These are phyloP conservation scores for Oryza australiensis DNA, from an alignment of 176 grass and related monocot species.

Conservation along the genomic window DNA sequence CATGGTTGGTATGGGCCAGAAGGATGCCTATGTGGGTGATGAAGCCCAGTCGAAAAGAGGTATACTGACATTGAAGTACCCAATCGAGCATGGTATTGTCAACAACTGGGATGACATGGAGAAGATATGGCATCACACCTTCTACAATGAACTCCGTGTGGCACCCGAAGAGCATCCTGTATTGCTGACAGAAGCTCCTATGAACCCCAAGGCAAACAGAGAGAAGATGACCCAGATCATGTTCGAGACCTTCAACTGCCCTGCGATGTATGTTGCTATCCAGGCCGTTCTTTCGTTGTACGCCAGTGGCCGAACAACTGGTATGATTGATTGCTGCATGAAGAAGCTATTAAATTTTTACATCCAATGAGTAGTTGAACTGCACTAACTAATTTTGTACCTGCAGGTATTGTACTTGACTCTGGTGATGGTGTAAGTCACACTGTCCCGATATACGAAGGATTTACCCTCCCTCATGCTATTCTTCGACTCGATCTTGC, in stretches of 20 bases:
- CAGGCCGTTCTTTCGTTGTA: slow-evolving; percentile 90
- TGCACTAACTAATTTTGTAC: not conserved
- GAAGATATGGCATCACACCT: slow-evolving; percentile 94
- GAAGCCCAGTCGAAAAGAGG: slow-evolving; percentile 91
- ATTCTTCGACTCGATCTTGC: slow-evolving; percentile 82
- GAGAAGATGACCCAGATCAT: slow-evolving; percentile 98
- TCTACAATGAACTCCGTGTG: slow-evolving; percentile 86
- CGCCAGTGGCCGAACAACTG: slow-evolving; percentile 77
- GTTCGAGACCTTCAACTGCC: slow-evolving; percentile 85
- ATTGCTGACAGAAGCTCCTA: slow-evolving; percentile 70
- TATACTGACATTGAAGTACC: slow-evolving; percentile 85
- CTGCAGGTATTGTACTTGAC: slow-evolving; percentile 72
- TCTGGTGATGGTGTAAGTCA: slow-evolving; percentile 90
- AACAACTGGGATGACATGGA: slow-evolving; percentile 95
- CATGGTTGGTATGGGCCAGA: slow-evolving; percentile 95
- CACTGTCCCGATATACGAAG: slow-evolving; percentile 89
- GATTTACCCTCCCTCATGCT: slow-evolving; percentile 75
- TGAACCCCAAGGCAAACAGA: slow-evolving; percentile 89
- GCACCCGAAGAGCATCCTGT: slow-evolving; percentile 84
- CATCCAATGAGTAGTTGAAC: not conserved
- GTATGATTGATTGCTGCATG: slow-evolving; percentile 32
- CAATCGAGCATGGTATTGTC: slow-evolving; percentile 85
- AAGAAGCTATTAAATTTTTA: slow-evolving; percentile 1
- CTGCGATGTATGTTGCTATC: slow-evolving; percentile 82
- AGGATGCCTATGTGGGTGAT: slow-evolving; percentile 88